Base-by-base conservation (phyloP, 2,329 filamentous ascomycete species). In the Myriosclerotinia duriaeana region DNA sequence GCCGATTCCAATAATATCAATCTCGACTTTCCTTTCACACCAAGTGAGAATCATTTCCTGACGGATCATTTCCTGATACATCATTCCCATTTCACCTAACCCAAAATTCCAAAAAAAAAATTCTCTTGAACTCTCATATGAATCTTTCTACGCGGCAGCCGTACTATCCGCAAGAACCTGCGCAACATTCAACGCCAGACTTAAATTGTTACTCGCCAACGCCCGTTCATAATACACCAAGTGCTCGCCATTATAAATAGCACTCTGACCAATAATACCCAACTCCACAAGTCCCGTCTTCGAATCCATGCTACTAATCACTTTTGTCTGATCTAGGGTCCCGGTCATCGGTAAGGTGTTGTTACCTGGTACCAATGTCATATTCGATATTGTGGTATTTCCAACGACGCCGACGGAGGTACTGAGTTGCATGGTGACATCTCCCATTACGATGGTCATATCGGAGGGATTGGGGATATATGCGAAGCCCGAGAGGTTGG, bases 391-490 rank as follows among this genome's bases (percentile, higher is more conserved):
- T 38, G 79, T 80, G 8, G 82, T 73, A 61, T 78, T 79, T 40
- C 85, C 86, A 67, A 88, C 80, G 5, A 73, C 22, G 6, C 76
- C 79, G 55, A 79, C 79, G 12, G 64, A 58, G 50, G 72, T 75
- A 52, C 78, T 78, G 67, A 88, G 80, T 69, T 81, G 76, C 71
- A 87, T 77, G 12, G 83, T 85, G 1, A 88, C 78, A 69, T 87
- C 85, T 67, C 85, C 86, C 79, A 88, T 79, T 53, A 78, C 76
- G 66, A 87, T 76, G 5, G 81, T 85, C 76, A 87, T 78, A 65
- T 85, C 79, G 2, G 84, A 84, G 0, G 85, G 85, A 73, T 88
- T 89, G 67, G 85, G 85, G 60, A 89, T 85, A 68, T 75, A 78
- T 56, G 85, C 82, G 15, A 77, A 80, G 71, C 84, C 86, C 30